Conservation (phyloP, 2,329 filamentous ascomycete genomes). For the Cladophialophora bantiana region DNA sequence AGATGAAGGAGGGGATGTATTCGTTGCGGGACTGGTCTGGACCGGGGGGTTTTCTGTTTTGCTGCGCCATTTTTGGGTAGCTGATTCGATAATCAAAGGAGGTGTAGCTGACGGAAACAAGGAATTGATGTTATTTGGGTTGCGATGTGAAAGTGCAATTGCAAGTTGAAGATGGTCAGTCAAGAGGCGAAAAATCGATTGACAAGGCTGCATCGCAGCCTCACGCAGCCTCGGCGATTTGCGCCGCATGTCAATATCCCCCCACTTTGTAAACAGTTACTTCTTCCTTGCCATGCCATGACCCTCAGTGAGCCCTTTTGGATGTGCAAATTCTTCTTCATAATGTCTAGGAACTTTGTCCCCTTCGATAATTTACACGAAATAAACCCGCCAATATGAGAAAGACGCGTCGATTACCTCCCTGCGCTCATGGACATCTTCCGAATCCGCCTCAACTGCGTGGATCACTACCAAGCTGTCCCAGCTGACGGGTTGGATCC, state of each 20-base stretch:
- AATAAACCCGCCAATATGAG: constrained; percentile 21
- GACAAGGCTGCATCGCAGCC: constrained; percentile 3
- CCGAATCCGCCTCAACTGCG: constrained; percentile 89
- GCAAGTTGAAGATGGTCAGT: neutral
- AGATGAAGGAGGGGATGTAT: constrained; percentile 98
- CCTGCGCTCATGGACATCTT: constrained; percentile 69
- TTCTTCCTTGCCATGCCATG: neutral
- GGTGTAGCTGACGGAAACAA: neutral
- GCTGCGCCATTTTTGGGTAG: neutral
- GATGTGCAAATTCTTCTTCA: neutral
- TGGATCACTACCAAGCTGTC: constrained; percentile 88
- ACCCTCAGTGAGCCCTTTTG: neutral
- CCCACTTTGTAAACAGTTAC: neutral
- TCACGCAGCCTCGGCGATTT: neutral
- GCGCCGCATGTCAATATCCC: neutral
- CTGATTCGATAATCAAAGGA: neutral
- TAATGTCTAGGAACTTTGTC: neutral
- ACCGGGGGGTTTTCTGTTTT: constrained; percentile 33
- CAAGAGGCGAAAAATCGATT: neutral
- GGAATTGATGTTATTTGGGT: neutral
- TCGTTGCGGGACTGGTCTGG: constrained; percentile 72
- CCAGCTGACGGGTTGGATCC: constrained; percentile 80
- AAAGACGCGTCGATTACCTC: constrained; percentile 26
- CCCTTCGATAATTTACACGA: neutral
- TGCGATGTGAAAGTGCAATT: neutral